Conservation (phyloP, 805 yeast genomes). For the Metschnikowia cerradonensis region DNA sequence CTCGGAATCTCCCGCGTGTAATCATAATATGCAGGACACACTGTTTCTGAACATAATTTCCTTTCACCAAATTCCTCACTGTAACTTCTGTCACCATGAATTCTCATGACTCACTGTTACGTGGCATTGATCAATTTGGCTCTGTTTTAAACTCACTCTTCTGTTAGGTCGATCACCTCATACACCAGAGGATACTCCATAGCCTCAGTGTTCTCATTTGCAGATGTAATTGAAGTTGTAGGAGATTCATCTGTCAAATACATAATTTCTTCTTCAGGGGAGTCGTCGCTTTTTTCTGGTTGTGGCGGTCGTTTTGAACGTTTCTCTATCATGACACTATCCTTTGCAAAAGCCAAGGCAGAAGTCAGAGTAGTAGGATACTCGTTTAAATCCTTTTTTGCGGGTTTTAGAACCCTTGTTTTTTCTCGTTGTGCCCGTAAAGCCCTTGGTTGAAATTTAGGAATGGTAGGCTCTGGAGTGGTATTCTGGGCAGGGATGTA, state of each 20-base stretch:
- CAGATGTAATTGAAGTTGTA: neutral
- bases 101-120: neutral
- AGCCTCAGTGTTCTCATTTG: neutral
- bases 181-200: neutral
- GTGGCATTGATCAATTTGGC: no score
- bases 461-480: neutral
- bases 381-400: neutral
- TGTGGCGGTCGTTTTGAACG: neutral
- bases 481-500: conserved; percentile 7
- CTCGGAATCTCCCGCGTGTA: conserved; percentile 1
- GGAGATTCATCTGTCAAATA: neutral
- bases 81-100: no score
- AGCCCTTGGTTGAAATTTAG: conserved; percentile 71
- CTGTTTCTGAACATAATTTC: neutral
- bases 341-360: neutral
- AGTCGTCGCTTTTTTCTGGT: neutral
- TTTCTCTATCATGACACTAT: neutral
- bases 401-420: conserved; percentile 44
- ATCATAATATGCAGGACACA: neutral
- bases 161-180: conserved; percentile 2
- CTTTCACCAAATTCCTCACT: no score
- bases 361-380: neutral
- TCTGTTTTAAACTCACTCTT: neutral
- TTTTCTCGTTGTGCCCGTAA: conserved; percentile 73
- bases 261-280: neutral